Base-by-base conservation (phyloP, 768 basidiomycete genomes). In the Xanthoconium stramineum region DNA sequence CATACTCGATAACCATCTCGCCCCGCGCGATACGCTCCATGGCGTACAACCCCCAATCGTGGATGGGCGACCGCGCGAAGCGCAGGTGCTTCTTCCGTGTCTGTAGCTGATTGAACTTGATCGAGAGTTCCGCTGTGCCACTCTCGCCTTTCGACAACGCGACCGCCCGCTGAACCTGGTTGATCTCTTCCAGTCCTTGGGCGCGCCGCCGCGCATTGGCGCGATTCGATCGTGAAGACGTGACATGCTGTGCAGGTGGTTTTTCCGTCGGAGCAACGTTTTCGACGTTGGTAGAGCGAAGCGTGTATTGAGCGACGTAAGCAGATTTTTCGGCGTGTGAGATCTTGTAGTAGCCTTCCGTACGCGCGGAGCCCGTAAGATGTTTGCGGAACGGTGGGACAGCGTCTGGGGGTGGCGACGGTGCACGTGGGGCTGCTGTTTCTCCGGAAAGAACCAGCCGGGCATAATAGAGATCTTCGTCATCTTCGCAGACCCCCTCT, bases 1-100 rank as follows among this genome's bases (percentile, higher is more conserved):
- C 97, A 67, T 99, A 99, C 75, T 99, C 97, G 73, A 98, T 98
- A 32, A 99, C 96, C 94, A 99, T 98, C 75, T 99, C 97, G 5
- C 94, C 94, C 37, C 83, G 77, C 7, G 89, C 84, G 61, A 99
- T 98, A 66, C 84, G 83, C 77, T 99, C 97, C 90, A 97, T 91
- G 32, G 97, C 95, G 69, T 98, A 99, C 66, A 99, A 70, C 5
- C 97, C 97, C 91, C 96, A 99, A 64, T 96, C 95, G 68, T 99
- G 96, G 56, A 99, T 99, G 17, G 94, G 94, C 28, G 91, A 94
- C 40, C 94, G 80, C 5, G 93, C 90, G 65, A 99, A 99, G 35
- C 93, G 86, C 36, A 99, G 81, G 65, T 96, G 94, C 76, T 99
- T 99, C 84, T 98, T 98, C 60, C 97, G 78, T 36, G 95, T 94